Evolutionary conservation across 1,139 yeast species (phyloP).

Genomic region (Oligophagozyma castellii): DNA sequence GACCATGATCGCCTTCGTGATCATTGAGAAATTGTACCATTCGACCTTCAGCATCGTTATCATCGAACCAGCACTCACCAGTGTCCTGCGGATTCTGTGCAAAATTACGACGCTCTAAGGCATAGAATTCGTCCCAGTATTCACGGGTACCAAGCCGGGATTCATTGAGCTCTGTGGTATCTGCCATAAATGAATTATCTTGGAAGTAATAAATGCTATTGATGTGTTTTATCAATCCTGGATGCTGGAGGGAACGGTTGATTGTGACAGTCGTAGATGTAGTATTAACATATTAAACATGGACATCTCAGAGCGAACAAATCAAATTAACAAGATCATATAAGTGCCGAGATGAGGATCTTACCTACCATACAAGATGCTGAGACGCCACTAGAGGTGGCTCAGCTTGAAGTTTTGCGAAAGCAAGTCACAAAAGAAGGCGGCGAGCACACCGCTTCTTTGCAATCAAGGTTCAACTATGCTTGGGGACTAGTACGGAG

Average conservation of each 20-base stretch:
- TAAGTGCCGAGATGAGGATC: conserved; percentile 17
- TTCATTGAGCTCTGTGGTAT: conserved; percentile 42
- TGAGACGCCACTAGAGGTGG: conserved; percentile 50
- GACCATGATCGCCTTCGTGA: conserved; percentile 25
- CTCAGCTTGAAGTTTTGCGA: conserved; percentile 60
- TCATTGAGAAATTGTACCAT: conserved; percentile 54
- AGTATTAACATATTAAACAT: background rate
- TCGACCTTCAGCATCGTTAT: conserved; percentile 76
- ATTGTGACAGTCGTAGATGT: no score
- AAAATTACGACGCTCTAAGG: conserved; percentile 58
- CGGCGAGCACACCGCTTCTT: conserved; percentile 52
- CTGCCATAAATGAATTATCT: conserved; percentile 27
- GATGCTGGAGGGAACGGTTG: background rate
- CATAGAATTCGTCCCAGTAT: conserved; percentile 85
- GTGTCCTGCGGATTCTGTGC: conserved; percentile 62
- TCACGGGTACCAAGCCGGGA: conserved; percentile 69
- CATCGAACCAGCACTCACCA: conserved; percentile 95
- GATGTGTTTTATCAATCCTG: background rate
- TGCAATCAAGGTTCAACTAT: conserved; percentile 81
- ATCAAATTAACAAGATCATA: background rate
- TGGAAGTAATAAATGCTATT: background rate
- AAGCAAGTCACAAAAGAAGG: conserved; percentile 74
- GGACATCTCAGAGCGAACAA: conserved; percentile 1
- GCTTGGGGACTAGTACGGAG: conserved; percentile 94
- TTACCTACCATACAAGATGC: conserved; percentile 23